Evolutionary conservation across 352 stramenopile species (phyloP).

Genomic region (Phytophthora syringae): DNA sequence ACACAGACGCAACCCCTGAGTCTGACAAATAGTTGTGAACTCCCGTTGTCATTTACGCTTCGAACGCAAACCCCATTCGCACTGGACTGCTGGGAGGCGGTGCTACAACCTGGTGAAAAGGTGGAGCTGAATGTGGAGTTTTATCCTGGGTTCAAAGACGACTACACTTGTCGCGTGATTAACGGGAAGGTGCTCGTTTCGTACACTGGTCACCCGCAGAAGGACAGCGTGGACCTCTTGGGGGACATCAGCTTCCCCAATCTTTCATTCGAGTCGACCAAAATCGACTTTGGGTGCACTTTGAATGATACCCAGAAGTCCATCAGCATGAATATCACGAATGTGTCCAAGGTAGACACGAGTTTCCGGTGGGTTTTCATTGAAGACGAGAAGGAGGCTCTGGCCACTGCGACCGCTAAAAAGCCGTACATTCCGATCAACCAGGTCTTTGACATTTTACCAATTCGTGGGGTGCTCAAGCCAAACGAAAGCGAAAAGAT

Average conservation of each 20-base stretch:
- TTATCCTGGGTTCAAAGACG: slow-evolving; percentile 93
- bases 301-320: slow-evolving; percentile 96
- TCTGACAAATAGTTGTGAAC: slow-evolving; percentile 87
- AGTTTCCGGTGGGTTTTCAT: slow-evolving; percentile 95
- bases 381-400: slow-evolving; percentile 88
- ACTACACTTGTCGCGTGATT: slow-evolving; percentile 89
- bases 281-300: slow-evolving; percentile 94
- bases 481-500: slow-evolving; percentile 92
- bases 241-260: slow-evolving; percentile 96
- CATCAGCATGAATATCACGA: slow-evolving; percentile 86
- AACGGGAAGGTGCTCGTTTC: slow-evolving; percentile 84
- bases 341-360: slow-evolving; percentile 91
- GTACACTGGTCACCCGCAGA: slow-evolving; percentile 92
- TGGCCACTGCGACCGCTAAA: slow-evolving; percentile 60
- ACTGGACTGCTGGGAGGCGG: slow-evolving; percentile 91
- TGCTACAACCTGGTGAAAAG: slow-evolving; percentile 80
- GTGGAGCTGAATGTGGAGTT: slow-evolving; percentile 92
- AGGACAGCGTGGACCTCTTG: slow-evolving; percentile 87
- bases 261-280: slow-evolving; percentile 89
- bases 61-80: slow-evolving; percentile 92
- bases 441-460: slow-evolving; percentile 95
- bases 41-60: slow-evolving; percentile 92
- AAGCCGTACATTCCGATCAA: slow-evolving; percentile 92
- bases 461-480: slow-evolving; percentile 86
- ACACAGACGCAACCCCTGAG: slow-evolving; percentile 78